A percentile compares a stretch with the other conserved stretches of the same genome.
Conservation (phyloP, 139 green algal species). For the Raphidocelis subcapitata region DNA sequence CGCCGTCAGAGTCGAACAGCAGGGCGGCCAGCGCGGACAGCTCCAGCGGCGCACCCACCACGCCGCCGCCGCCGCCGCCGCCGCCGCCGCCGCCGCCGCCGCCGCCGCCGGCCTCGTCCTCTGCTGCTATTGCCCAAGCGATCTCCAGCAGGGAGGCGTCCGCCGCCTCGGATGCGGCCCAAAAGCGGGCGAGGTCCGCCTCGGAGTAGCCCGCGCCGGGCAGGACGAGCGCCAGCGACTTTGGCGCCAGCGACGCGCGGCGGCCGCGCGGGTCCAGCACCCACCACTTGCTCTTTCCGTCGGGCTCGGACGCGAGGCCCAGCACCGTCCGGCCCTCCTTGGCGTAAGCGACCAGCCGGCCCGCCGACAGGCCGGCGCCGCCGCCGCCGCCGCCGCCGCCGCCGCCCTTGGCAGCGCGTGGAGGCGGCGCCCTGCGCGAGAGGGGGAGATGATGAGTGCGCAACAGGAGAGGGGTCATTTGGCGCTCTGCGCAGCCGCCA, state of each 20-base stretch:
- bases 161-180: conserved; percentile 18
- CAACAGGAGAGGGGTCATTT: no score
- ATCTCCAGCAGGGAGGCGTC: conserved; percentile 46
- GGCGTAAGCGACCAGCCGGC: conserved; percentile 42
- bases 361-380: conserved; percentile 16
- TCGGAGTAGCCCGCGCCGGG: conserved; percentile 35
- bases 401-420: neutral
- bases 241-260: conserved; percentile 30
- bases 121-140: conserved; percentile 42
- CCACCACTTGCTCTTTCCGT: conserved; percentile 65
- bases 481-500: no score
- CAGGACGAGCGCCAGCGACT: conserved; percentile 42
- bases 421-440: no score
- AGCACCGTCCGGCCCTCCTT: conserved; percentile 38
- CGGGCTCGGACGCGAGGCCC: conserved; percentile 35
- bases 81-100: conserved; percentile 18
- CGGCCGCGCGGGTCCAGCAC: conserved; percentile 44
- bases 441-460: no score
- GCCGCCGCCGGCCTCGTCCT: conserved; percentile 1
- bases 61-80: neutral
- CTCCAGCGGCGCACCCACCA: conserved; percentile 22
- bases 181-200: conserved; percentile 32
- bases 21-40: conserved; percentile 43
- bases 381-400: neutral
- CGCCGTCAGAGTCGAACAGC: conserved; percentile 36